These are phyloP conservation scores for Rutstroemia sp. DNA, from an alignment of 2,329 filamentous ascomycete species.

Conservation along the genomic window DNA sequence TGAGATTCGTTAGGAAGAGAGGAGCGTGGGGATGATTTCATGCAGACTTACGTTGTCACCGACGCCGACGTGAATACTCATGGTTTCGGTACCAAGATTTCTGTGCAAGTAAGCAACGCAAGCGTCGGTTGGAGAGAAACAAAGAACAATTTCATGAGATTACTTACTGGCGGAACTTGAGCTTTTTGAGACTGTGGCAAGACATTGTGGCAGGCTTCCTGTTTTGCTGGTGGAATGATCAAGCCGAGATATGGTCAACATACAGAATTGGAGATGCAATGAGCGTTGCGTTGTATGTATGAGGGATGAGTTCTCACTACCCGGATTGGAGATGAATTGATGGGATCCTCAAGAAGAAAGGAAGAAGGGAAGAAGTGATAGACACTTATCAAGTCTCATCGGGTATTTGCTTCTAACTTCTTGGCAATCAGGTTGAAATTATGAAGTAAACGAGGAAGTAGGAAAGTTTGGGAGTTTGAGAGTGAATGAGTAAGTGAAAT, in stretches of 20 bases:
- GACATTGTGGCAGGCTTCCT: slow-evolving; percentile 5
- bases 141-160: not conserved
- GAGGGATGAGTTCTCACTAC: no score
- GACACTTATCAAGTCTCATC: no score
- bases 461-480: no score
- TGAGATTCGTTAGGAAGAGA: not conserved
- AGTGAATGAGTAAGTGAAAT: no score
- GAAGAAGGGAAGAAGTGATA: no score
- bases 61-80: not conserved
- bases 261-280: no score
- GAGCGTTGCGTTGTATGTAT: no score
- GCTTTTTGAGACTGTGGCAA: slow-evolving; percentile 13
- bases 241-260: not conserved
- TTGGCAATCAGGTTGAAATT: no score
- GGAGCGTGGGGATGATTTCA: not conserved
- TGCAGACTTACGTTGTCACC: slow-evolving; percentile 4
- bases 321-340: no score
- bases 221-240: not conserved
- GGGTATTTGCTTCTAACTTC: no score
- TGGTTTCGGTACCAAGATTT: not conserved
- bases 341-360: no score
- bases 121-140: not conserved
- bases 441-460: no score
- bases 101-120: not conserved
- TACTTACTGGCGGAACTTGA: slow-evolving; percentile 9